Base-by-base conservation (phyloP, 2,329 filamentous ascomycete genomes). In the Pseudophaeomoniella oleicola region DNA sequence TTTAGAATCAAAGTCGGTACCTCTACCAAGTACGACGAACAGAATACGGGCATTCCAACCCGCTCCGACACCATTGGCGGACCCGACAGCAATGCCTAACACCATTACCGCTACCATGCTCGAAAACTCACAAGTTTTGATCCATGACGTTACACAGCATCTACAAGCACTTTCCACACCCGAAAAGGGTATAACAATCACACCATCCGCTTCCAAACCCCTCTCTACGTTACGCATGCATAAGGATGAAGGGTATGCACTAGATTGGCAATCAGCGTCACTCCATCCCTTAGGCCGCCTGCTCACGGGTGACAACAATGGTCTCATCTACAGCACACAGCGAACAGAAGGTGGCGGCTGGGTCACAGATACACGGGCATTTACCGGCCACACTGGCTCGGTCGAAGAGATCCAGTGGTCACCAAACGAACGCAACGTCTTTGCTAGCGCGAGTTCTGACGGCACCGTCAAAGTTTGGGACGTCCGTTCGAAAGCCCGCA, bases 371-470 rank as follows among this genome's bases (percentile, higher is more conserved):
- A 82, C 73, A 10, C 73, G 81, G 31, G 16, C 10, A 10, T 93
- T 92, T 62, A 74, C 74, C 15, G 88, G 87, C 35, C 90, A 98
- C 64, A 72, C 71, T 5, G 75, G 78, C 52, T 88, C 82, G 36
- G 77, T 98, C 12, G 90, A 98, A 64, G 90, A 98, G 55, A 67
- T 98, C 16, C 88, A 96, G 59, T 98, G 90, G 90, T 93, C 84
- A 36, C 90, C 90, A 0, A 83, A 78, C 13, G 90, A 98, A 63
- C 77, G 77, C 44, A 87, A 86, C 42, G 90, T 96, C 17, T 98
- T 98, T 53, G 82, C 90, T 0, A 96, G 88, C 1, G 87, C 84
- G 3, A 92, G 86, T 39, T 86, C 80, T 54, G 90, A 98, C 59
- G 88, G 90, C 49, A 94, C 84, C 6, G 79, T 98, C 44, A 88